Evolutionary conservation across 345 rosid species (phyloP), one percentile per base, ranked within the genome.

Genomic region (Populus deltoides): DNA sequence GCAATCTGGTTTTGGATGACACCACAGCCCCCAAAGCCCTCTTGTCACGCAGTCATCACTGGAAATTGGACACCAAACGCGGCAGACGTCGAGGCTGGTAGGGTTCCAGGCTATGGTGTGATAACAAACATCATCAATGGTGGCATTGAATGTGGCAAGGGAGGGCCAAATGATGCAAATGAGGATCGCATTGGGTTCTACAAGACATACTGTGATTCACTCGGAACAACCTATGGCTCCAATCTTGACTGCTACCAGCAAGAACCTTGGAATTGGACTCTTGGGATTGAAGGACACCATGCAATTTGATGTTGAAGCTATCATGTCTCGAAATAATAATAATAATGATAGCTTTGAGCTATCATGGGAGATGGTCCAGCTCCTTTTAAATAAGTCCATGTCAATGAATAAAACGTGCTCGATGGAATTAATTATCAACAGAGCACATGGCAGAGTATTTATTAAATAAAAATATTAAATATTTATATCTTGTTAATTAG

Each of bases 1-100:
- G 69, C 69, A 5, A 9, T 66, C 35, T 66, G 69, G 69, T 66
- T 66, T 17, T 66, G 69, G 69, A 66, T 66, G 69, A 66, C 69
- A 7, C 69, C 69, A 66, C 69, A 66, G 6, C 1, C 36, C 3
- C 35, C 35, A 10, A 66, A 66, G 13, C 69, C 69, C 15, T 66
- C 69, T 3, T 25, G 69, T 36, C 69, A 66, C 27, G 36, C 25
- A 8, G 69, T 66, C 17, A 31, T 66, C 6, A 66, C 38, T 11
- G 69, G 39, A 66, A 29, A 20, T 7, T 31, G 69, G 69, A 4
- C 36, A 1, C 69, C 69, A 1, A 27, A n/a, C 18, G 69, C 6
- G 9, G 69, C 0, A 5, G 38, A 66, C 13, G n/a, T n/a, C 1
- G 0, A 36, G 10, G 69, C 69, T 25, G 69, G 69, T 4, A 8